Conservation (phyloP, 2,329 filamentous ascomycete genomes). For the Zasmidium angulare region DNA sequence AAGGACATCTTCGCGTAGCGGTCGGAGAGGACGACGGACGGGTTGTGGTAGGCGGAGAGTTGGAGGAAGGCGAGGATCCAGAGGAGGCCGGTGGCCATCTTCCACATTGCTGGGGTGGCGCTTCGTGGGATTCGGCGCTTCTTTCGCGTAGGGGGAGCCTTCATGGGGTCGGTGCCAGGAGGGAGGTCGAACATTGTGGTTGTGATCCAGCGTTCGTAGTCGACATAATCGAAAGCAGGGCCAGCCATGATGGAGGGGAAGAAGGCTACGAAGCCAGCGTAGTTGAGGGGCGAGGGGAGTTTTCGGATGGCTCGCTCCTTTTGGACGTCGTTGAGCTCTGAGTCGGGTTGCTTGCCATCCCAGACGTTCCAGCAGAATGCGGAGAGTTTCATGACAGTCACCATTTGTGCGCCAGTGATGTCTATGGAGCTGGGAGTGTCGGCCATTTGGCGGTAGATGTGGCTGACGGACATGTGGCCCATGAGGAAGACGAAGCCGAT, state of each 20-base stretch:
- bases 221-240: conserved; percentile 89
- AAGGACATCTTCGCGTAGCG: conserved; percentile 68
- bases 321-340: conserved; percentile 82
- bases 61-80: conserved; percentile 81
- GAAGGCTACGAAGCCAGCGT: conserved; percentile 87
- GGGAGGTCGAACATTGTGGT: conserved; percentile 92
- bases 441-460: conserved; percentile 75
- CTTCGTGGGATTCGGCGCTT: conserved; percentile 91
- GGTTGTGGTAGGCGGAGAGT: conserved; percentile 66
- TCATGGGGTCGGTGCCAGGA: conserved; percentile 75
- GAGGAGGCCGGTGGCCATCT: conserved; percentile 68
- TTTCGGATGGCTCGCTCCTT: conserved; percentile 74
- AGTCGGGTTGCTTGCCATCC: conserved; percentile 77
- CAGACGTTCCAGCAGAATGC: conserved; percentile 98
- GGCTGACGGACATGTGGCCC: conserved; percentile 90
- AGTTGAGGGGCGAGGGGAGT: conserved; percentile 77
- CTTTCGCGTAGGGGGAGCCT: conserved; percentile 81
- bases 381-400: conserved; percentile 93
- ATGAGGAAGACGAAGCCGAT: conserved; percentile 90
- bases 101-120: conserved; percentile 77
- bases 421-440: conserved; percentile 70
- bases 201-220: conserved; percentile 90
- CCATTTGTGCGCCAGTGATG: conserved; percentile 95
- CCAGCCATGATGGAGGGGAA: conserved; percentile 89
- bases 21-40: conserved; percentile 63